Evolutionary conservation across 2,329 filamentous ascomycete genomes (phyloP).

Genomic region (Fusarium abutilonis): DNA sequence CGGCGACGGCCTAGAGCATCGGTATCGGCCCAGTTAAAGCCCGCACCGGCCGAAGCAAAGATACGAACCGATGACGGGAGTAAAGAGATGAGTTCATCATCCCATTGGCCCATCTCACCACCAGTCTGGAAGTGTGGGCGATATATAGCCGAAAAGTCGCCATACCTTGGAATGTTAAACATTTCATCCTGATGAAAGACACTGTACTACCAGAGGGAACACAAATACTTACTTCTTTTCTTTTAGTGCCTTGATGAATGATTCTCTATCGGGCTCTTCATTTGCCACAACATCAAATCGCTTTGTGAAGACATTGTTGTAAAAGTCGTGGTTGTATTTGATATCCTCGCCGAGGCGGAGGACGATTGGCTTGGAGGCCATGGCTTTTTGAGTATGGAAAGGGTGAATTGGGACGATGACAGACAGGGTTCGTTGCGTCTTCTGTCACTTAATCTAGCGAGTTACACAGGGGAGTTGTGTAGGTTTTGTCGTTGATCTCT

Average conservation of each 20-base stretch:
- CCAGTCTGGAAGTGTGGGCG: constrained; percentile 69
- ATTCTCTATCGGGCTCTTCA: constrained; percentile 49
- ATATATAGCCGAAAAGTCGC: constrained; percentile 55
- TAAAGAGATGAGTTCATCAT: constrained; percentile 63
- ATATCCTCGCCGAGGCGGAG: constrained; percentile 56
- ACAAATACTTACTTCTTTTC: constrained; percentile 41
- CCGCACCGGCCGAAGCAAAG: constrained; percentile 68
- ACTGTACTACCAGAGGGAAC: too few species aligned
- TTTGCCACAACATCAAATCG: constrained; percentile 55
- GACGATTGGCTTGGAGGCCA: constrained; percentile 32
- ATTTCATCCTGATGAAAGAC: too few species aligned
- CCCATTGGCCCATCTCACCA: constrained; percentile 71
- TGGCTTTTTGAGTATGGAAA: neutral
- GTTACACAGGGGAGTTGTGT: too few species aligned
- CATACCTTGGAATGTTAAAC: constrained; percentile 23
- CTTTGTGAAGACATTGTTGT: constrained; percentile 51
- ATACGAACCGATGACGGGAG: constrained; percentile 64
- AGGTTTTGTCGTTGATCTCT: too few species aligned
- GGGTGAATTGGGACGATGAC: neutral
- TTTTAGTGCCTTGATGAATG: constrained; percentile 55
- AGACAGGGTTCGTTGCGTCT: too few species aligned
- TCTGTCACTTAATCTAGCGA: too few species aligned
- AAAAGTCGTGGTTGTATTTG: constrained; percentile 58
- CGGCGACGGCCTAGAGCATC: constrained; percentile 51
- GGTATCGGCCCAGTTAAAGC: constrained; percentile 71